phyloP scores from a whole-genome alignment of 805 yeast species.

The Saccharomycopsis fibuligera region DNA sequence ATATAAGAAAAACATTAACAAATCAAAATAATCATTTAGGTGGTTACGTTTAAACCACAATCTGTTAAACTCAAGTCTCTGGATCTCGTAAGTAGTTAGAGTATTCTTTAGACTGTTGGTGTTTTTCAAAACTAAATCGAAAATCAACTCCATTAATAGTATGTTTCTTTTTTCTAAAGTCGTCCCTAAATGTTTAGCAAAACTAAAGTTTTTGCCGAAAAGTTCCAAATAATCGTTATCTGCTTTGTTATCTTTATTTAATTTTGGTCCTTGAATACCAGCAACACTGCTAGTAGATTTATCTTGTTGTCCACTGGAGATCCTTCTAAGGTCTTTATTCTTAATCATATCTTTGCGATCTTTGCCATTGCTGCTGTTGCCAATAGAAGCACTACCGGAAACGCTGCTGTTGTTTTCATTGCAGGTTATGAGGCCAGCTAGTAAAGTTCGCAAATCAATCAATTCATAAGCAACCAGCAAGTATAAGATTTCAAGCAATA shows the following conservation, averaged over 20 bases:
- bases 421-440: not conserved
- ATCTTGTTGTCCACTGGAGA: not conserved
- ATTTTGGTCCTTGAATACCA: not conserved
- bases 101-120: not conserved
- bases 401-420: too few relatives aligned
- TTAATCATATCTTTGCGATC: not conserved
- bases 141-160: not conserved
- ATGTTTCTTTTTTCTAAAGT: not conserved
- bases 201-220: not conserved
- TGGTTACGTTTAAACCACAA: not conserved
- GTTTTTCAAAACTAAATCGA: not conserved
- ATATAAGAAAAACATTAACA: not conserved
- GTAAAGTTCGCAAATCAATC: constrained; percentile 2
- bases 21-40: not conserved
- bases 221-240: not conserved
- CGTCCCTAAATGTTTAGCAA: not conserved
- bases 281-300: not conserved
- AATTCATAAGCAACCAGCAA: constrained; percentile 8
- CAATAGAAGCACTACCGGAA: too few relatives aligned
- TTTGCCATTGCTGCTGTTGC: too few relatives aligned
- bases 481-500: not conserved
- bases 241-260: not conserved
- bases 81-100: not conserved
- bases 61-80: not conserved
- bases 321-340: not conserved